Conservation (phyloP, 306 rosid genomes). For the Mucuna pruriens region DNA sequence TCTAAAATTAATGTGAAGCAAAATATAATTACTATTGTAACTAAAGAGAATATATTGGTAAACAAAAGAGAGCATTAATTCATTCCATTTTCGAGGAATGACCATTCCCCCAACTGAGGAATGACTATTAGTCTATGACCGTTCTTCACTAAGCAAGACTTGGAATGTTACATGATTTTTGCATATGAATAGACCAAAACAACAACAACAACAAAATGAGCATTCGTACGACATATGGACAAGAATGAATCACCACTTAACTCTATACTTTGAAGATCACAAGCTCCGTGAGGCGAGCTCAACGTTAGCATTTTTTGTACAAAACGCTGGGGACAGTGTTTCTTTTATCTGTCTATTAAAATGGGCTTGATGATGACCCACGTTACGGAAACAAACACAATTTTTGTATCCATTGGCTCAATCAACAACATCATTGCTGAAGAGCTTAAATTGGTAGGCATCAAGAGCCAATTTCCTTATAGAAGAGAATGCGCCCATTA, state of each 20-base stretch:
- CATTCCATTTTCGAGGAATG: background rate
- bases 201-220: background rate
- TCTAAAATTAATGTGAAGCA: no score
- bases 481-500: conserved; percentile 74
- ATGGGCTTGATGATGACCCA: background rate
- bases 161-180: background rate
- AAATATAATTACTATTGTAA: background rate
- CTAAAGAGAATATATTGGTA: background rate
- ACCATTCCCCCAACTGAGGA: background rate
- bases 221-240: background rate
- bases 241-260: background rate
- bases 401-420: conserved; percentile 5
- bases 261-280: background rate
- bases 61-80: background rate
- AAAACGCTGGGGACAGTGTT: background rate
- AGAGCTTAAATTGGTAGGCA: conserved; percentile 67
- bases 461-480: conserved; percentile 69
- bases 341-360: background rate
- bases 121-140: background rate
- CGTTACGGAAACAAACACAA: background rate
- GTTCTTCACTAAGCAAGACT: background rate
- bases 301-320: background rate
- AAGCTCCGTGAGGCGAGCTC: background rate
- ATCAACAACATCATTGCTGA: conserved; percentile 60
- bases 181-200: background rate